phyloP scores from a whole-genome alignment of 1,284 basidiomycete species.

The Kwoniella shivajii region DNA sequence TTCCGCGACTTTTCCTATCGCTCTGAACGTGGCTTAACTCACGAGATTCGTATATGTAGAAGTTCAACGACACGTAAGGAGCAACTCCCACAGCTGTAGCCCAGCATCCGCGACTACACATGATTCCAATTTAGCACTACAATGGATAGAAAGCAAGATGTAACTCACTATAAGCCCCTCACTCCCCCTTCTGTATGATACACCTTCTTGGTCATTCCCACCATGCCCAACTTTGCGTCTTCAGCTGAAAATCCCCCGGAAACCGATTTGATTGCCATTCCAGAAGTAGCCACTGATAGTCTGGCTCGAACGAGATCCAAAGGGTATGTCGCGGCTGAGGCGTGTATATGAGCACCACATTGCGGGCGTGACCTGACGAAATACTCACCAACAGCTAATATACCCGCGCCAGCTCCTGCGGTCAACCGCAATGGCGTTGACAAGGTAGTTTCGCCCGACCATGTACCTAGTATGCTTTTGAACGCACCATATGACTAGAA shows the following conservation, averaged over 20 bases:
- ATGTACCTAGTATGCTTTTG: slow-evolving; percentile 65
- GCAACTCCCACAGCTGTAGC: slow-evolving; percentile 90
- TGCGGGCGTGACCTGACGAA: not conserved
- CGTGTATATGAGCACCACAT: not conserved
- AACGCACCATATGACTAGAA: slow-evolving; percentile 68
- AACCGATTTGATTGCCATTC: slow-evolving; percentile 47
- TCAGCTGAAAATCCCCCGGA: slow-evolving; percentile 34
- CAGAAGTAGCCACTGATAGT: slow-evolving; percentile 81
- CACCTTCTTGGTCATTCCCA: slow-evolving; percentile 86
- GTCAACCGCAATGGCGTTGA: slow-evolving; percentile 79
- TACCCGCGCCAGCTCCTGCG: slow-evolving; percentile 85
- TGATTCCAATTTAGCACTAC: not conserved
- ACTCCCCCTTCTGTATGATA: slow-evolving; percentile 88
- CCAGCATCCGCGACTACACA: slow-evolving; percentile 63
- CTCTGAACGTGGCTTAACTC: slow-evolving; percentile 13
- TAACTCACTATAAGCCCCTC: slow-evolving; percentile 72
- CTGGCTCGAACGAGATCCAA: slow-evolving; percentile 90
- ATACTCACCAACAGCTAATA: slow-evolving; percentile 77
- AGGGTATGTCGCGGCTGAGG: slow-evolving; percentile 79
- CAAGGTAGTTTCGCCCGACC: slow-evolving; percentile 66
- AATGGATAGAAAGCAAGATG: not conserved
- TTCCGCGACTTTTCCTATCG: slow-evolving; percentile 10
- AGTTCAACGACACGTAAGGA: slow-evolving; percentile 66
- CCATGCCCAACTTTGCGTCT: slow-evolving; percentile 65
- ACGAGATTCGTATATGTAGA: slow-evolving; percentile 51